Conservation (phyloP, 2,329 filamentous ascomycete genomes). For the Diaporthe citrichinensis region DNA sequence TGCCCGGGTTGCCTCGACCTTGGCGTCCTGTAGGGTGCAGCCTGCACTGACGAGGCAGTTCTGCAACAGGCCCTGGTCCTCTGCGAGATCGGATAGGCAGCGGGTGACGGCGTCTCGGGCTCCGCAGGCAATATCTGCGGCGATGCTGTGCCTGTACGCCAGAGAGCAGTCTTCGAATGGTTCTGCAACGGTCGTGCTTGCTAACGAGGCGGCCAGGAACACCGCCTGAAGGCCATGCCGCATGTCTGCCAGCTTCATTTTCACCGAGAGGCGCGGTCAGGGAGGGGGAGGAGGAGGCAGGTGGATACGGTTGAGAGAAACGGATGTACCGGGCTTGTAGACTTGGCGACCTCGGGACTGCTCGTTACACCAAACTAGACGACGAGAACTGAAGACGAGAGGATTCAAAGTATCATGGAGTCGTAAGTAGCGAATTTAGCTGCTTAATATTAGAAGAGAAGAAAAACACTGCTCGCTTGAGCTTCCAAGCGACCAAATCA, state of each 20-base stretch:
- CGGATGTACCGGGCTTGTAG: neutral
- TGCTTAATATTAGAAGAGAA: neutral
- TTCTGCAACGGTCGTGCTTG: slow-evolving; percentile 11
- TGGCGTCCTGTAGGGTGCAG: slow-evolving; percentile 19
- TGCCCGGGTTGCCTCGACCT: slow-evolving; percentile 15
- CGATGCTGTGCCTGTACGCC: neutral
- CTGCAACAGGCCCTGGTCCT: slow-evolving; percentile 18
- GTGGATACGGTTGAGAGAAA: neutral
- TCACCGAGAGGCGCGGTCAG: neutral
- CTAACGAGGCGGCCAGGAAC: slow-evolving; percentile 3
- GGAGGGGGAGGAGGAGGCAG: neutral
- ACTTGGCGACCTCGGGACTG: neutral
- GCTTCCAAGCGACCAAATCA: neutral
- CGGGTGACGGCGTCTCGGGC: slow-evolving; percentile 2
- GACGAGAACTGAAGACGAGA: neutral
- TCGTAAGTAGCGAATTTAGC: neutral
- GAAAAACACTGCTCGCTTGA: neutral
- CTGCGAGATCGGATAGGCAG: slow-evolving; percentile 13
- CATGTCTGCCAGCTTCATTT: slow-evolving; percentile 14
- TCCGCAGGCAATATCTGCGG: slow-evolving; percentile 24
- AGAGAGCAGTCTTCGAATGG: neutral
- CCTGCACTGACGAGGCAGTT: slow-evolving; percentile 30
- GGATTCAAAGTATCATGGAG: neutral
- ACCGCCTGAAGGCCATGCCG: neutral
- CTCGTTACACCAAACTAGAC: neutral